Evolutionary conservation across 768 basidiomycete species (phyloP).

Genomic region (Leccinum uliginosum): DNA sequence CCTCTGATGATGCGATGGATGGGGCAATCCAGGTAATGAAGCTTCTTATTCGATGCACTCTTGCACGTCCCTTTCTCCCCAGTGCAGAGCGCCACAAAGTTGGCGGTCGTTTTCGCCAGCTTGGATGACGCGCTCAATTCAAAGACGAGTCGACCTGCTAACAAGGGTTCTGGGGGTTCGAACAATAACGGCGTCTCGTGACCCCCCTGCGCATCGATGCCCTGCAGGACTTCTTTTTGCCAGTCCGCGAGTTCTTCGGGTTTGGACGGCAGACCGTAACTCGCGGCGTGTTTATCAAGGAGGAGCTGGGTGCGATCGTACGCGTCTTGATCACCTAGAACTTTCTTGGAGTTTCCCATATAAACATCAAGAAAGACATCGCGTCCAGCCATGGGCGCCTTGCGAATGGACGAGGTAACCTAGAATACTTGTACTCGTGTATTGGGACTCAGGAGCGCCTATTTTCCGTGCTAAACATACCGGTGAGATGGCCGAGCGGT

Average conservation of each 20-base stretch:
- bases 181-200: conserved; percentile 29
- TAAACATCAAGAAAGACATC: conserved; percentile 39
- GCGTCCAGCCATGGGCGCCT: conserved; percentile 3
- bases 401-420: neutral
- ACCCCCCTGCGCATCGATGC: conserved; percentile 34
- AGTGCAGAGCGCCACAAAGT: conserved; percentile 46
- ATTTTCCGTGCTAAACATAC: too few species aligned
- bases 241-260: conserved; percentile 40
- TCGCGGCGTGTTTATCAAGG: conserved; percentile 35
- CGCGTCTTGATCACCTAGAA: conserved; percentile 21
- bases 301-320: conserved; percentile 33
- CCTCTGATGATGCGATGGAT: conserved; percentile 45
- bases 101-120: conserved; percentile 42
- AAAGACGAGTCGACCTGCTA: conserved; percentile 40
- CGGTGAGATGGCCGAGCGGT: conserved; percentile 55
- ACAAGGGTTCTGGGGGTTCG: conserved; percentile 34
- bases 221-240: conserved; percentile 43
- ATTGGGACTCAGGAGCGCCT: neutral
- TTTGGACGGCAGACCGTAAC: conserved; percentile 39
- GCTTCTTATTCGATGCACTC: conserved; percentile 41
- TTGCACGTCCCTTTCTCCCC: conserved; percentile 44
- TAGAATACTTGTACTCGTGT: too few species aligned
- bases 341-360: conserved; percentile 34
- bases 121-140: conserved; percentile 35
- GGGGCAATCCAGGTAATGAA: conserved; percentile 41